These are phyloP conservation scores for Besnoitia besnoiti DNA, from an alignment of 169 alveolate genomes.

Conservation along the genomic window DNA sequence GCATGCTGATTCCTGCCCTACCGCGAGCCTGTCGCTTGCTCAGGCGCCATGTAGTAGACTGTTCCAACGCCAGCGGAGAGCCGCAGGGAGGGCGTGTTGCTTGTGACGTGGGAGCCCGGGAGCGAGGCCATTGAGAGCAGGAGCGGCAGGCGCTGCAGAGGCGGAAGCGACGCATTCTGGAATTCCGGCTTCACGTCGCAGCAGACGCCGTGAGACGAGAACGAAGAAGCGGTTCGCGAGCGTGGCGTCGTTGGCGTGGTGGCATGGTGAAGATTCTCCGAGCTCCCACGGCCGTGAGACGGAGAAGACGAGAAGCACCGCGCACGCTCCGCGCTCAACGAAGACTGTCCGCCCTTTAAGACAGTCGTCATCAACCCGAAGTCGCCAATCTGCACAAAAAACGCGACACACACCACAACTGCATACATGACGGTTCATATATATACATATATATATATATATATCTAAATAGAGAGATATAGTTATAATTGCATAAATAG, in stretches of 20 bases:
- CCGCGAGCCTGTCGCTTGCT: slow-evolving; percentile 42
- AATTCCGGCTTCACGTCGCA: too few species aligned
- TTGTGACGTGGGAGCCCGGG: not conserved
- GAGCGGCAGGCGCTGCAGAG: not conserved
- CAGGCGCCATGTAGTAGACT: slow-evolving; percentile 59
- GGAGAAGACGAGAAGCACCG: too few species aligned
- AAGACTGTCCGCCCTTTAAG: not conserved
- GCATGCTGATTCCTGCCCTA: not conserved
- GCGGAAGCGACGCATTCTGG: not conserved
- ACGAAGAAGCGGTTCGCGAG: too few species aligned
- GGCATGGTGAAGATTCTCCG: too few species aligned
- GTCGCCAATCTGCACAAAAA: slow-evolving; percentile 23
- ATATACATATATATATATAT: not conserved
- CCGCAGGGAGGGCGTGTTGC: not conserved
- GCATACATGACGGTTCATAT: not conserved
- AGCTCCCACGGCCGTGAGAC: too few species aligned
- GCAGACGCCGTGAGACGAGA: too few species aligned
- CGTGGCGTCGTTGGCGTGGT: too few species aligned
- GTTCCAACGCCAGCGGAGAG: slow-evolving; percentile 47
- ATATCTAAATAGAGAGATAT: not conserved
- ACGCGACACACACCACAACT: not conserved
- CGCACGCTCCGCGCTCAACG: too few species aligned
- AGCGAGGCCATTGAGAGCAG: not conserved
- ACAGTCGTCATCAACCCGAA: slow-evolving; percentile 28
- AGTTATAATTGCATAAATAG: too few species aligned